Evolutionary conservation across 768 basidiomycete species (phyloP).

Genomic region (Russula vinacea): DNA sequence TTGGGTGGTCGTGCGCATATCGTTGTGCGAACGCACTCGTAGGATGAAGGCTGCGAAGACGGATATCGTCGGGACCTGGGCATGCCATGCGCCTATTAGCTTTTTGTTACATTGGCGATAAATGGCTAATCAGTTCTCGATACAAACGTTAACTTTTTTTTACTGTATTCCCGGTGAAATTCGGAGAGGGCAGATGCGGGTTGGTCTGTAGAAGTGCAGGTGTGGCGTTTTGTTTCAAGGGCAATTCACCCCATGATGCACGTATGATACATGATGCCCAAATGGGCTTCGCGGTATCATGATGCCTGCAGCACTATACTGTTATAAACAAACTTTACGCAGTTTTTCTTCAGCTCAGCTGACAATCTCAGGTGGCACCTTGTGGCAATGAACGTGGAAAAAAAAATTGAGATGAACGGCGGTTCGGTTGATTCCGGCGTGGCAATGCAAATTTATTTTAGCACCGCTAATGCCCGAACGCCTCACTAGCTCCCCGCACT

Average conservation of each 20-base stretch:
- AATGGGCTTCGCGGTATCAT: background rate
- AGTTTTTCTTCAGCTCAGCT: background rate
- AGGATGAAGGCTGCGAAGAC: slow-evolving; percentile 47
- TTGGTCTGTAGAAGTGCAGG: slow-evolving; percentile 1
- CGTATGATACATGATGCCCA: background rate
- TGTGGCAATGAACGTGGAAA: background rate
- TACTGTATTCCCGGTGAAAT: background rate
- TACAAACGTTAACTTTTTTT: slow-evolving; percentile 38
- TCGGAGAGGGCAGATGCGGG: background rate
- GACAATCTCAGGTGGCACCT: background rate
- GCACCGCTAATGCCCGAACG: slow-evolving; percentile 1
- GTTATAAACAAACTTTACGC: too few relatives aligned
- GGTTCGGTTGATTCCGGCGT: slow-evolving; percentile 1
- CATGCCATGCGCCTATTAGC: slow-evolving; percentile 57
- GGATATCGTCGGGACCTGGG: slow-evolving; percentile 54
- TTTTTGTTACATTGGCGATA: slow-evolving; percentile 39
- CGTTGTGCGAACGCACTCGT: slow-evolving; percentile 19
- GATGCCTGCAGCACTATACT: too few relatives aligned
- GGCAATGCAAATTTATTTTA: slow-evolving; percentile 12
- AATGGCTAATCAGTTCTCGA: slow-evolving; percentile 71
- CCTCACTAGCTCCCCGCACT: slow-evolving; percentile 2
- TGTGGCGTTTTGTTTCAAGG: slow-evolving; percentile 6
- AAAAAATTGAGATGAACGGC: slow-evolving; percentile 1
- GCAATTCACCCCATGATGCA: background rate
- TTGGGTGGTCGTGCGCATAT: slow-evolving; percentile 22